Conservation (phyloP, 768 basidiomycete species). For the Chalciporus chontae region DNA sequence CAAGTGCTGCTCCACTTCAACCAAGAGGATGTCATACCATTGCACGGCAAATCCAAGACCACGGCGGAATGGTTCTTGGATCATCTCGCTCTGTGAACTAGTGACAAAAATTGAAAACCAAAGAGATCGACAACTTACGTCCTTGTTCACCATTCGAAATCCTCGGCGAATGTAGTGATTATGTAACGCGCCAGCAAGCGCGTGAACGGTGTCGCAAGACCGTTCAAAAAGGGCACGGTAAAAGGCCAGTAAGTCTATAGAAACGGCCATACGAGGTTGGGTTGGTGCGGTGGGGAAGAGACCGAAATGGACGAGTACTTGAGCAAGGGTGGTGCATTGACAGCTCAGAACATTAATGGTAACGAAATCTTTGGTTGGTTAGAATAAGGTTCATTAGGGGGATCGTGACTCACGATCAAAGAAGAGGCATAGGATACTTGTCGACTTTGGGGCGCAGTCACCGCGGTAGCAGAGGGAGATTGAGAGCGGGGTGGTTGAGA, state of each 20-base stretch:
- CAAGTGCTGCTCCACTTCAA: slow-evolving; percentile 9
- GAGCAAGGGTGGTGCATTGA: slow-evolving; percentile 16
- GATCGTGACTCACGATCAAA: slow-evolving; percentile 1
- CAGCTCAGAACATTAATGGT: slow-evolving; percentile 15
- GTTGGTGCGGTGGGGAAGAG: slow-evolving; percentile 31
- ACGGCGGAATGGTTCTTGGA: slow-evolving; percentile 30
- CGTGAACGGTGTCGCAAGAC: slow-evolving; percentile 29
- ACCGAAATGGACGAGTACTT: slow-evolving; percentile 28
- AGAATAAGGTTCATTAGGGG: background rate
- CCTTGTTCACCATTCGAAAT: slow-evolving; percentile 2
- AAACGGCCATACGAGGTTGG: background rate
- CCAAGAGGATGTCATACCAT: slow-evolving; percentile 25
- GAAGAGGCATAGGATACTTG: background rate
- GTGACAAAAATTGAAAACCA: background rate
- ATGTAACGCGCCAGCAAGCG: background rate
- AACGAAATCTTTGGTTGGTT: slow-evolving; percentile 14
- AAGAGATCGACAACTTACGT: slow-evolving; percentile 12
- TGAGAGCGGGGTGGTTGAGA: background rate
- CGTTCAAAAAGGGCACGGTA: slow-evolving; percentile 13
- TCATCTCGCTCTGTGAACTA: slow-evolving; percentile 16
- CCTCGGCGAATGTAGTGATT: slow-evolving; percentile 12
- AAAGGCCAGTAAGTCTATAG: too few relatives aligned
- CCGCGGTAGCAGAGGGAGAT: background rate
- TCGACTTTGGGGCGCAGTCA: background rate
- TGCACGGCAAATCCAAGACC: slow-evolving; percentile 24